These are phyloP conservation scores for Dendryphion nanum DNA, from an alignment of 2,329 filamentous ascomycete genomes.

Conservation along the genomic window DNA sequence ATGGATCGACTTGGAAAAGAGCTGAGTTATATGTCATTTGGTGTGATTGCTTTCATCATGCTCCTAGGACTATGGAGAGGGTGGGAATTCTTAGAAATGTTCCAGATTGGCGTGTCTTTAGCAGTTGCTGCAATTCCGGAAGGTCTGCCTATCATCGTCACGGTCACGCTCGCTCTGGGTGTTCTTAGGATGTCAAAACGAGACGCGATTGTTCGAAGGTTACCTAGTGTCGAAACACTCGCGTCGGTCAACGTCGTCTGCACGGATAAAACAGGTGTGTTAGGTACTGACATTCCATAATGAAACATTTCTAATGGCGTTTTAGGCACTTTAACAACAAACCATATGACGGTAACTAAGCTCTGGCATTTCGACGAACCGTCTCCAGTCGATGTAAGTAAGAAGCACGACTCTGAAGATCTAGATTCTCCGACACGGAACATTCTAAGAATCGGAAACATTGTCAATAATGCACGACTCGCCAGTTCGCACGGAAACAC, in stretches of 20 bases:
- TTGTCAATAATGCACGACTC: slow-evolving; percentile 90
- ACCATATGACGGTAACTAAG: slow-evolving; percentile 96
- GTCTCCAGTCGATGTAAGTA: slow-evolving; percentile 56
- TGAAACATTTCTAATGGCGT: too few relatives aligned
- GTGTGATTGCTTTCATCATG: slow-evolving; percentile 90
- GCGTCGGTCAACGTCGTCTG: slow-evolving; percentile 99
- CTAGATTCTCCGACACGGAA: slow-evolving; percentile 74
- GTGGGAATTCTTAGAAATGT: slow-evolving; percentile 87
- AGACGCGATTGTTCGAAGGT: slow-evolving; percentile 89
- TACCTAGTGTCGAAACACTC: slow-evolving; percentile 95
- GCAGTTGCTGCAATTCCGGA: slow-evolving; percentile 96
- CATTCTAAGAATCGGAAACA: slow-evolving; percentile 88
- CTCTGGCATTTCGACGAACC: slow-evolving; percentile 87
- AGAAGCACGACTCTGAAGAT: slow-evolving; percentile 52
- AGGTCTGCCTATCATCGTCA: slow-evolving; percentile 96
- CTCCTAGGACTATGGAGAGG: slow-evolving; percentile 87
- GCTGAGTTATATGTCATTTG: slow-evolving; percentile 94
- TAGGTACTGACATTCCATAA: slow-evolving; percentile 3
- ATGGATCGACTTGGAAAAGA: slow-evolving; percentile 98
- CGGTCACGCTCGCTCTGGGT: slow-evolving; percentile 89
- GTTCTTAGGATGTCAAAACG: slow-evolving; percentile 95
- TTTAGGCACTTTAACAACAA: slow-evolving; percentile 89
- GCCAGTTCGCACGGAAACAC: slow-evolving; percentile 70
- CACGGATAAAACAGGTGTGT: slow-evolving; percentile 86
- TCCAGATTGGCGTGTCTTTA: slow-evolving; percentile 94